These are phyloP conservation scores for Dothistroma septosporum DNA, from an alignment of 2,329 filamentous ascomycete genomes.

Conservation along the genomic window DNA sequence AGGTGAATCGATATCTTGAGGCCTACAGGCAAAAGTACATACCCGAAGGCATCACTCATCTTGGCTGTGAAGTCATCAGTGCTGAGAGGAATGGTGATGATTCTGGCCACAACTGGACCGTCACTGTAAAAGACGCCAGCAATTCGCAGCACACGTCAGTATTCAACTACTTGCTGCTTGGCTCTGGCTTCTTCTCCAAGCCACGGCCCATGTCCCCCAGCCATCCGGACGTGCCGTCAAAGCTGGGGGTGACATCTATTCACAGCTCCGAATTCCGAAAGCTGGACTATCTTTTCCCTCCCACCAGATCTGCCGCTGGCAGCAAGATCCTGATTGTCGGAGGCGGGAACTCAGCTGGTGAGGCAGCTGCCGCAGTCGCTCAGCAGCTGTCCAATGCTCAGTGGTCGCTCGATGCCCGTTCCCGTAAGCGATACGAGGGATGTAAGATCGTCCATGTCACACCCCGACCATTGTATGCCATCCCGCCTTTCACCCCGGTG, in stretches of 20 bases:
- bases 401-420: slow-evolving; percentile 46
- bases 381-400: slow-evolving; percentile 63
- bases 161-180: slow-evolving; percentile 70
- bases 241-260: slow-evolving; percentile 45
- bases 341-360: slow-evolving; percentile 77
- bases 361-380: slow-evolving; percentile 69
- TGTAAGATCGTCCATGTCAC: slow-evolving; percentile 65
- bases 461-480: slow-evolving; percentile 66
- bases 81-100: slow-evolving; percentile 10
- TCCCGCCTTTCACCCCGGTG: slow-evolving; percentile 52
- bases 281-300: slow-evolving; percentile 38
- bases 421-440: slow-evolving; percentile 28
- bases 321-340: slow-evolving; percentile 70
- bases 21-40: slow-evolving; percentile 60
- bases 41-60: slow-evolving; percentile 46
- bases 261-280: slow-evolving; percentile 67
- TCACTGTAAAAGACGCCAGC: slow-evolving; percentile 18
- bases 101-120: slow-evolving; percentile 15
- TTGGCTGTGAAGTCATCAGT: slow-evolving; percentile 28
- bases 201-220: slow-evolving; percentile 55
- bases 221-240: slow-evolving; percentile 25
- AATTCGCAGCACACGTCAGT: slow-evolving; percentile 17
- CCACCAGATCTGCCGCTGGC: slow-evolving; percentile 26
- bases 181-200: slow-evolving; percentile 71
- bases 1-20: slow-evolving; percentile 69